Evolutionary conservation across 495 filamentous ascomycete genomes (phyloP), one percentile per base, ranked within the genome.

Genomic region (Podospora pseudocomata): DNA sequence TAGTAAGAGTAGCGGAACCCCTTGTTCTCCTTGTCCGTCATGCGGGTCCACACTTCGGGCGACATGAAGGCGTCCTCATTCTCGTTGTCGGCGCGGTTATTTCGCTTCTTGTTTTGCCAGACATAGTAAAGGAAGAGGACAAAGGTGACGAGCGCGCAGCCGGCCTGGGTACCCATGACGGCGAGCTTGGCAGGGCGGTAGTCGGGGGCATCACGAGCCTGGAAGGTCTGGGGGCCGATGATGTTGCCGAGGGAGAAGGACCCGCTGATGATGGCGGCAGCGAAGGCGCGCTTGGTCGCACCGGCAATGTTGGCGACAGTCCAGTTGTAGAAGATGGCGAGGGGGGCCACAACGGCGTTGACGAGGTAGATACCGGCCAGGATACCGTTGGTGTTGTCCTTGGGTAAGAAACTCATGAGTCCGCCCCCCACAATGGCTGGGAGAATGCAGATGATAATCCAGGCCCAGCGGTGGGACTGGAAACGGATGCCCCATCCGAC

Each of bases 181-280:
- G 85, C 78, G 58, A 90, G 83, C 76, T 90, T 91, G 5, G 89
- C 88, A 1, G 87, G 87, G 11, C 74, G 82, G 71, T 87, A 90
- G 5, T 84, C 78, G 0, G 88, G 88, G 2, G 84, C 86, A 71
- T 90, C 87, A 11, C 71, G 75, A 0, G 80, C 82, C 69, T 85
- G 86, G 76, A 90, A 90, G 3, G 87, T 90, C 74, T 90, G 88
- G 4, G 89, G 89, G 0, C 88, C 86, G 72, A 90, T 88, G 69
- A 90, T 89, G 70, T 86, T 90, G 5, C 87, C 89, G 15, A 89
- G 73, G 19, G 84, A 86, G 78, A 90, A 90, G 18, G 82, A 83
- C 15, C 81, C 85, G 20, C 82, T 80, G 53, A 90, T 75, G 20
- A 90, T 75, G 20, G 87, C 84, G 16, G 84, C 72, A 15, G 76